Evolutionary conservation across 2,329 filamentous ascomycete species (phyloP), one percentile per base, ranked within the genome.

Genomic region (Chaetothyriales sp.): DNA sequence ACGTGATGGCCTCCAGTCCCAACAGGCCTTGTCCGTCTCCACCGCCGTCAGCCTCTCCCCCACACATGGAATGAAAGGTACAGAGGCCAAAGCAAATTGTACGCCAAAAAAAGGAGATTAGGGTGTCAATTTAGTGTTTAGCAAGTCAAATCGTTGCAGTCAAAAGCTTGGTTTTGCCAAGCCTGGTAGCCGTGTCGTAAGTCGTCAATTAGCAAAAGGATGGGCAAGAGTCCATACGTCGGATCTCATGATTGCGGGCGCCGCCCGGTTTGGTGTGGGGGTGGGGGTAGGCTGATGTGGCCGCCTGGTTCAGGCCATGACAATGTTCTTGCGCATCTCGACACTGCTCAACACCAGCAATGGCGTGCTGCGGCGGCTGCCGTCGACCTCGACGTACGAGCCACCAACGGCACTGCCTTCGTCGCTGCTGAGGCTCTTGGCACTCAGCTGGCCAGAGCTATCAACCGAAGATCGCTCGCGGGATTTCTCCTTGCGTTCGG

Each of bases 301-400:
- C 22, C 44, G 1, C 8, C 22, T 6, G 19, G 22, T 2, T 40
- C 15, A 40, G 4, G 33, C 10, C 49, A 58, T 46, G 50, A 61
- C 50, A 44, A 60, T 73, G 69, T 78, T 84, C 77, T 88, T 94
- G 69, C 89, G 85, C 80, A 94, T 95, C 74, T 94, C 89, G 56
- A 82, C 85, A 67, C 83, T 89, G 60, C 86, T 89, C 60, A 95
- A 77, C 60, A 95, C 85, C 65, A 95, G 80, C 76, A 89, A 84
- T 50, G 88, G 85, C 61, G 85, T 85, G 74, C 84, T 89, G 70
- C 88, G 86, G 69, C 87, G 81, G 54, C 77, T 75, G 44, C 67
- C 66, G 58, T 78, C 76, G 51, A 74, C 65, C 58, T 77, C 73
- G 18, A 74, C 67, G 48, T 76, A 65, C 53, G 71, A 86, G 56